Percentiles rank a stretch among this genome's conserved stretches.
Evolutionary conservation across 108 stramenopile genomes (phyloP).

Genomic region (Conticribra weissflogii): DNA sequence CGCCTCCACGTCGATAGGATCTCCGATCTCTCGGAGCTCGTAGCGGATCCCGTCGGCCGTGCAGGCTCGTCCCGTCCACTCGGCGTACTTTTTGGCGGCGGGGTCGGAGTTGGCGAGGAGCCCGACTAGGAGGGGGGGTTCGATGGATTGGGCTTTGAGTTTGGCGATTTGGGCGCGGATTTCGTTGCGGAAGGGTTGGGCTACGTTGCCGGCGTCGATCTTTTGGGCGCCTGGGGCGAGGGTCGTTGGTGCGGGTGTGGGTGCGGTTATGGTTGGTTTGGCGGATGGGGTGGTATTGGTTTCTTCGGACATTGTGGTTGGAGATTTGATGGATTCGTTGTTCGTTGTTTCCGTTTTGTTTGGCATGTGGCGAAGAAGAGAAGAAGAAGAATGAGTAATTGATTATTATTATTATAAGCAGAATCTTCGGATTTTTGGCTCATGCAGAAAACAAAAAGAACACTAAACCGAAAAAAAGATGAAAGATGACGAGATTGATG

Average conservation of each 20-base stretch:
- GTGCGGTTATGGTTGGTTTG: neutral
- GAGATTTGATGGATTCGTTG: neutral
- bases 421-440: too few species aligned
- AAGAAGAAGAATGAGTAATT: too few species aligned
- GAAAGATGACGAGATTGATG: too few species aligned
- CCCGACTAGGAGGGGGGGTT: slow-evolving; percentile 92
- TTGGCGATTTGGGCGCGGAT: slow-evolving; percentile 75
- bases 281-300: too few species aligned
- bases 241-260: neutral
- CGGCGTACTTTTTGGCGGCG: slow-evolving; percentile 92
- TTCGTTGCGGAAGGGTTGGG: slow-evolving; percentile 90
- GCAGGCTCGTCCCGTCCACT: slow-evolving; percentile 96
- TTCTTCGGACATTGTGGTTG: neutral
- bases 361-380: too few species aligned
- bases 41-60: slow-evolving; percentile 91
- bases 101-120: slow-evolving; percentile 93
- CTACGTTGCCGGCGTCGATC: slow-evolving; percentile 82
- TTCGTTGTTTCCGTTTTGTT: too few species aligned
- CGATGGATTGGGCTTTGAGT: slow-evolving; percentile 70
- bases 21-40: slow-evolving; percentile 82
- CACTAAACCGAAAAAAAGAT: too few species aligned
- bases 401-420: too few species aligned
- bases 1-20: slow-evolving; percentile 89
- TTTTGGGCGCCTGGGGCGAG: slow-evolving; percentile 55
- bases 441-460: too few species aligned